A percentile compares a stretch with the other conserved stretches of the same genome.
Evolutionary conservation across 805 yeast genomes (phyloP).

Genomic region (Ogataea siamensis): DNA sequence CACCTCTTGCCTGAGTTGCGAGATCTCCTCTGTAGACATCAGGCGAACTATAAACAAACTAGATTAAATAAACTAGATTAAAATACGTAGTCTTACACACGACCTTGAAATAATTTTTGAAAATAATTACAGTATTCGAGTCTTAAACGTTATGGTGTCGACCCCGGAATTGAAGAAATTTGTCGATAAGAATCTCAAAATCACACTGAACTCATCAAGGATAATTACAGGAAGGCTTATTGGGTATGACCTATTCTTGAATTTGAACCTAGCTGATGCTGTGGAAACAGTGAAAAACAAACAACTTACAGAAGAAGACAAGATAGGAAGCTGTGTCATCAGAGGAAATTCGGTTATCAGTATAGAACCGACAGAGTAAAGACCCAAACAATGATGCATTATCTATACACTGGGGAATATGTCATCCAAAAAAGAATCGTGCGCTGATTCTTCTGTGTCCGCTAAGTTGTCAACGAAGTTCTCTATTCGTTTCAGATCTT

Average conservation of each 20-base stretch:
- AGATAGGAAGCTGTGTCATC: slow-evolving; percentile 40
- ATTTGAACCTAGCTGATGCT: slow-evolving; percentile 33
- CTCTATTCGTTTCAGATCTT: slow-evolving; percentile 16
- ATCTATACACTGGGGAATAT: slow-evolving; percentile 8
- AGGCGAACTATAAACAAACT: slow-evolving; percentile 7
- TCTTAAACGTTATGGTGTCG: slow-evolving; percentile 31
- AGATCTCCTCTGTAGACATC: slow-evolving; percentile 15
- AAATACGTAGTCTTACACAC: too few relatives aligned
- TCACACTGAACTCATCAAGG: slow-evolving; percentile 78
- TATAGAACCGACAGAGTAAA: slow-evolving; percentile 39
- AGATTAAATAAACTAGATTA: too few relatives aligned
- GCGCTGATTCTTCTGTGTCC: slow-evolving; percentile 6
- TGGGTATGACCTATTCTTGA: slow-evolving; percentile 70
- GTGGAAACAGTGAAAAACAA: slow-evolving; percentile 17
- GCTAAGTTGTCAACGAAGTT: slow-evolving; percentile 13
- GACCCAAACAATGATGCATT: not conserved
- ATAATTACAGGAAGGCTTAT: slow-evolving; percentile 75
- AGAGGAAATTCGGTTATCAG: slow-evolving; percentile 54
- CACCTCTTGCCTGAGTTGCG: slow-evolving; percentile 8
- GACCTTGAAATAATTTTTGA: slow-evolving; percentile 1
- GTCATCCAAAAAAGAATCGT: slow-evolving; percentile 9
- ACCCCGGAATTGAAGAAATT: slow-evolving; percentile 50
- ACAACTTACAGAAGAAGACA: slow-evolving; percentile 19
- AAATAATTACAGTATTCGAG: too few relatives aligned
- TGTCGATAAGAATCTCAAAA: slow-evolving; percentile 69